Conservation (phyloP, 345 rosid genomes). For the Eucalyptus brandiana region DNA sequence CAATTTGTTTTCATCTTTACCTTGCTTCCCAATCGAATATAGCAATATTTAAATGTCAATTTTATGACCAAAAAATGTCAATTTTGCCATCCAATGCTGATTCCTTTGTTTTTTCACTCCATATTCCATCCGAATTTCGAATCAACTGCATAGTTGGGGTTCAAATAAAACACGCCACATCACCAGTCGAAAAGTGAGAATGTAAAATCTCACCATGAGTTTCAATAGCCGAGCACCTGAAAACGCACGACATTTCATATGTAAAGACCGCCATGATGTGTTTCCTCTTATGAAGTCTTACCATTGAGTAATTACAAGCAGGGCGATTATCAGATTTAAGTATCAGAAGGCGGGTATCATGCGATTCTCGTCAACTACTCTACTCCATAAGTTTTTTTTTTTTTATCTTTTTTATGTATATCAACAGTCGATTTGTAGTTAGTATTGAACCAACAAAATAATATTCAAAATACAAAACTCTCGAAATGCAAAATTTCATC, state of each 20-base stretch:
- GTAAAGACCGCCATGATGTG: background rate
- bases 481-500: background rate
- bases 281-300: no score
- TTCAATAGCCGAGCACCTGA: background rate
- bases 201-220: background rate
- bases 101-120: background rate
- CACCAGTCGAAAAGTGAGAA: background rate
- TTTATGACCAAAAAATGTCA: no score
- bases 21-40: background rate
- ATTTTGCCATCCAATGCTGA: no score
- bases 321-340: no score
- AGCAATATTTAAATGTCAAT: background rate
- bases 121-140: background rate
- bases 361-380: no score
- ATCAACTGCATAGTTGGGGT: background rate
- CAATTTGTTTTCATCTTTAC: background rate
- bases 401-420: fast-evolving
- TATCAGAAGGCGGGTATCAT: no score
- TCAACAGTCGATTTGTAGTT: background rate
- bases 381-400: no score
- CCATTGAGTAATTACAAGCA: no score
- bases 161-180: background rate
- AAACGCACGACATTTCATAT: background rate
- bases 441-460: background rate
- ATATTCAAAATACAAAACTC: no score